Percentiles rank a stretch among this genome's conserved stretches.
These are phyloP conservation scores for Aspergillus kassunensis DNA, from an alignment of 495 filamentous ascomycete species.

Conservation along the genomic window DNA sequence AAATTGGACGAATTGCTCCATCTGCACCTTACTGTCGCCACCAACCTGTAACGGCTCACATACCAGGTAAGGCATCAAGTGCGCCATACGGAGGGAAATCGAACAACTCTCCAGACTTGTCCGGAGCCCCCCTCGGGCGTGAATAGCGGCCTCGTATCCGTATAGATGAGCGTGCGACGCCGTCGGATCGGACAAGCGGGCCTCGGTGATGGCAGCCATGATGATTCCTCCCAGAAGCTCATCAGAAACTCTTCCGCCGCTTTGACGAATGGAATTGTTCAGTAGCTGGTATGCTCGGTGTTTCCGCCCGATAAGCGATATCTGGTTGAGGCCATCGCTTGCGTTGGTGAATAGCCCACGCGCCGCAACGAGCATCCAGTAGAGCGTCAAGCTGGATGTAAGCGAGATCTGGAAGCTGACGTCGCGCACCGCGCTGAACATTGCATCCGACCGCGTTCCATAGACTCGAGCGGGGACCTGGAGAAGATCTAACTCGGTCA, in stretches of 20 bases:
- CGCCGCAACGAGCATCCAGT: slow-evolving; percentile 2
- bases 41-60: too few relatives aligned
- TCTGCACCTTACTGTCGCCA: too few relatives aligned
- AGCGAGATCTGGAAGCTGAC: slow-evolving; percentile 2
- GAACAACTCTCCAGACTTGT: too few relatives aligned
- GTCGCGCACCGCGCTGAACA: background rate
- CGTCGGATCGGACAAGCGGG: background rate
- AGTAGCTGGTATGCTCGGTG: background rate
- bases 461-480: background rate
- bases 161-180: background rate
- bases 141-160: too few relatives aligned
- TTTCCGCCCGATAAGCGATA: background rate
- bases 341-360: background rate
- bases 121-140: too few relatives aligned
- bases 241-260: background rate
- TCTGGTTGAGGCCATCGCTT: background rate
- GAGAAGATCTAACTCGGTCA: background rate
- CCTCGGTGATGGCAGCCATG: background rate
- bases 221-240: background rate
- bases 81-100: too few relatives aligned
- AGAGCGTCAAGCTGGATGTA: background rate
- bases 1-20: background rate
- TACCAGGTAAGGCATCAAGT: too few relatives aligned
- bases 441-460: background rate
- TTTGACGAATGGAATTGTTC: background rate